phyloP scores from a whole-genome alignment of 2,329 filamentous ascomycete species.

The Clonostachys rosea region DNA sequence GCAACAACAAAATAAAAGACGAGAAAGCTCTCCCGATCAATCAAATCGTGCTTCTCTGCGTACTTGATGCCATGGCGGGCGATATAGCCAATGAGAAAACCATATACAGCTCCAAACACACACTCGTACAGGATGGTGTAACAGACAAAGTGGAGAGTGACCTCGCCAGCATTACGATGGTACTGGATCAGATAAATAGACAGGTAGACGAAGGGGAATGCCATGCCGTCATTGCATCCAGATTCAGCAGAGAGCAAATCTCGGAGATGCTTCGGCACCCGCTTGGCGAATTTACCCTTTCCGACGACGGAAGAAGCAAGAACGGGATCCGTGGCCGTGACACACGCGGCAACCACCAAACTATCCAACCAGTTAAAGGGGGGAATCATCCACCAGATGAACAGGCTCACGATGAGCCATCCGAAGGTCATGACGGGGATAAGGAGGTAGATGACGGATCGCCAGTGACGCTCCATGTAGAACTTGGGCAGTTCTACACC shows the following conservation, averaged over 20 bases:
- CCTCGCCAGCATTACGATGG: conserved; percentile 59
- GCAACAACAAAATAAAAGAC: conserved; percentile 98
- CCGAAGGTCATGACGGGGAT: conserved; percentile 97
- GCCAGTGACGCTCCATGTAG: conserved; percentile 99
- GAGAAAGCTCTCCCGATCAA: conserved; percentile 94
- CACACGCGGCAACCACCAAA: conserved; percentile 82
- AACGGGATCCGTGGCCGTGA: conserved; percentile 96
- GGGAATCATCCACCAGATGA: conserved; percentile 88
- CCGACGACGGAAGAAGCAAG: conserved; percentile 96
- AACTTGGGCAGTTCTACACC: conserved; percentile 86
- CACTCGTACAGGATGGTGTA: conserved; percentile 93
- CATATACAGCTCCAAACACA: conserved; percentile 84
- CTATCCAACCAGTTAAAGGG: conserved; percentile 84
- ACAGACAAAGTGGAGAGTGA: conserved; percentile 83
- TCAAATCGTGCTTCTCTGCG: conserved; percentile 78
- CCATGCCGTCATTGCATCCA: conserved; percentile 99
- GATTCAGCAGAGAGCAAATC: conserved; percentile 95
- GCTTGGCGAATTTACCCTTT: conserved; percentile 97
- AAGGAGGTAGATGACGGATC: conserved; percentile 80
- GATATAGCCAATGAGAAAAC: conserved; percentile 82
- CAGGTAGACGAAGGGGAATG: conserved; percentile 95
- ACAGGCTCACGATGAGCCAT: conserved; percentile 87
- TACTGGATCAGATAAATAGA: conserved; percentile 87
- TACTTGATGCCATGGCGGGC: conserved; percentile 86
- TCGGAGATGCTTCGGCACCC: conserved; percentile 94